Conservation (phyloP, 2,329 filamentous ascomycete genomes). For the Pseudogymnoascus sp. region DNA sequence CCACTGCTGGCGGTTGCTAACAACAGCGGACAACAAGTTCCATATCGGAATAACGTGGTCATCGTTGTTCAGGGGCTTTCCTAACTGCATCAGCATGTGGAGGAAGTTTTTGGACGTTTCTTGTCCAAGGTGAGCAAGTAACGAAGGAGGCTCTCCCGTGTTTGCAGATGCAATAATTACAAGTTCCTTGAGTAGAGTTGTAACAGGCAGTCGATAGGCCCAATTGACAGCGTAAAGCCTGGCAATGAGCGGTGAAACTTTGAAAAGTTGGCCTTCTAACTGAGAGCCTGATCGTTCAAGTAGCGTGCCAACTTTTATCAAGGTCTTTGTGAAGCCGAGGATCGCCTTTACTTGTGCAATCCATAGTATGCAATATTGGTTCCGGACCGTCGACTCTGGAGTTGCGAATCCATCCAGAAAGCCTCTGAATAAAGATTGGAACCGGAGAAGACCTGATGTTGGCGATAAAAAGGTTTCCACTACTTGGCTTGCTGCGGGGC, state of each 20-base stretch:
- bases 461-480: conserved; percentile 67
- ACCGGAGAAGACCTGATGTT: conserved; percentile 60
- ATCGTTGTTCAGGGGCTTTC: conserved; percentile 62
- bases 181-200: conserved; percentile 64
- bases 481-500: conserved; percentile 66
- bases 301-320: conserved; percentile 63
- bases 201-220: conserved; percentile 55
- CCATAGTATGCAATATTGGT: conserved; percentile 45
- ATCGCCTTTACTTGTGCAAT: conserved; percentile 56
- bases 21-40: conserved; percentile 77
- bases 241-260: conserved; percentile 66
- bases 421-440: conserved; percentile 67
- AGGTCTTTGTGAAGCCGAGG: conserved; percentile 56
- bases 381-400: conserved; percentile 55
- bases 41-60: conserved; percentile 64
- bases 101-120: conserved; percentile 80
- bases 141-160: conserved; percentile 73
- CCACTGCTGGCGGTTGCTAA: conserved; percentile 90
- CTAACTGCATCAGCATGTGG: conserved; percentile 65
- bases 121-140: conserved; percentile 82
- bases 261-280: conserved; percentile 73
- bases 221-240: conserved; percentile 66
- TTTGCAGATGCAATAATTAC: conserved; percentile 61
- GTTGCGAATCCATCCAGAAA: conserved; percentile 55
- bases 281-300: conserved; percentile 54